Evolutionary conservation across 345 rosid genomes (phyloP), one percentile per base, ranked within the genome.

Genomic region (Barbarea vulgaris): DNA sequence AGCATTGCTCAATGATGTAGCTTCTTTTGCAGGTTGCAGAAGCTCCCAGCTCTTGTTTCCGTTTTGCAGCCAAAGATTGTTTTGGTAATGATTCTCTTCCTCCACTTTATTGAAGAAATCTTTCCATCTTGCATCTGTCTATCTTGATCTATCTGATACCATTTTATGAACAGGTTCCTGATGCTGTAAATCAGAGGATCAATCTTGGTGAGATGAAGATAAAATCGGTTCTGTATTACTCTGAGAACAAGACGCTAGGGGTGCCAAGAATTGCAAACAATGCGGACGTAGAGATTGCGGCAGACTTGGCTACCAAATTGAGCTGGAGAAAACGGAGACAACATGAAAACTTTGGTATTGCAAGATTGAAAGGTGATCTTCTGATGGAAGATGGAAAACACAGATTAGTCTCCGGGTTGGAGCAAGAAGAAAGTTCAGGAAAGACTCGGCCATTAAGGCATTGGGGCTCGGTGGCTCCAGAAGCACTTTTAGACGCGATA

Each of bases 351-450:
- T 13, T 70, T 52, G 80, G 81, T 30, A 74, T 86, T 58, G 59
- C 92, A 8, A 84, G 97, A 77, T 72, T 94, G 69, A 83, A 83
- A 14, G 98, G 96, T 11, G 86, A 82, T 75, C 78, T 94, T 4
- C 6, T 73, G n/a, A 68, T 88, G 70, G 58, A 81, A 39, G 73
- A 75, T 41, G 87, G 91, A 46, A 87, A 84, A 77, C 75, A 70
- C 47, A 71, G 39, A 73, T 67, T 94, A 41, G 74, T 85, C 67
- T 47, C 79, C 3, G 78, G 81, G 33, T 53, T 80, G 73, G 72
- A 79, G 39, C 78, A 25, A 18, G 77, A 73, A 18, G 74, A 70
- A 25, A 54, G 31, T 56, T 48, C 81, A 64, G 61, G 30, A 59
- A 81, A 79, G 74, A 11, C 69, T 28, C 75, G 71, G 72, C 59